phyloP scores from a whole-genome alignment of 1,284 basidiomycete genomes.

The Exsudoporus floridanus region DNA sequence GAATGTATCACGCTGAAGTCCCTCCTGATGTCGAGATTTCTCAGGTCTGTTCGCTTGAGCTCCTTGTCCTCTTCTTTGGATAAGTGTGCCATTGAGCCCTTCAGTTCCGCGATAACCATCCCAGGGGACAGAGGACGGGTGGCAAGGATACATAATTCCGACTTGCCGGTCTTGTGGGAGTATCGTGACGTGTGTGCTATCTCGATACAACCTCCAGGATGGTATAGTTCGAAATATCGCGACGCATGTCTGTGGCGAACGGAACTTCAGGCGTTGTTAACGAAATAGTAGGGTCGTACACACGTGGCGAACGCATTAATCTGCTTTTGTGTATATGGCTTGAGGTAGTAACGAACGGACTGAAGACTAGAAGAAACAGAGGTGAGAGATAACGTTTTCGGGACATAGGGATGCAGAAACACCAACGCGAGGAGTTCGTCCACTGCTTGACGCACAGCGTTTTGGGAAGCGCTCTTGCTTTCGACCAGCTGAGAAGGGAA shows the following conservation, averaged over 20 bases:
- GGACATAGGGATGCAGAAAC: constrained; percentile 11
- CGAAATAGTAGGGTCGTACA: constrained; percentile 39
- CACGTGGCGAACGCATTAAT: constrained; percentile 87
- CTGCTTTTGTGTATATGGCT: constrained; percentile 71
- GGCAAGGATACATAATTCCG: constrained; percentile 87
- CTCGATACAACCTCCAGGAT: constrained; percentile 79
- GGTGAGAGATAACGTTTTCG: constrained; percentile 19
- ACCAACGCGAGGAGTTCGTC: constrained; percentile 72
- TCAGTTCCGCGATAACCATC: constrained; percentile 75
- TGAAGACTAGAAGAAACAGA: constrained; percentile 49
- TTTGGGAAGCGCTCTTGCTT: constrained; percentile 51
- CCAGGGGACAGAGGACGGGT: constrained; percentile 71
- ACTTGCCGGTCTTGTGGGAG: constrained; percentile 81
- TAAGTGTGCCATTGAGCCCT: constrained; percentile 84
- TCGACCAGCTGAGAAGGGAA: constrained; percentile 52
- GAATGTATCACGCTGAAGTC: constrained; percentile 93
- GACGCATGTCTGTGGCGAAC: constrained; percentile 66
- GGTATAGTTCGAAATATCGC: constrained; percentile 82
- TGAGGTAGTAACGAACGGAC: constrained; percentile 72
- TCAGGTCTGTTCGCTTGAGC: constrained; percentile 69
- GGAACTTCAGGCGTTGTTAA: constrained; percentile 28
- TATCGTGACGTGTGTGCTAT: constrained; percentile 86
- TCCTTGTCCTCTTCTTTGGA: constrained; percentile 81
- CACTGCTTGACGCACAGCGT: constrained; percentile 63
- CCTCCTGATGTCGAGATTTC: constrained; percentile 71